Conservation (phyloP, 169 alveolate species). For the Plasmodium gallinaceum region DNA sequence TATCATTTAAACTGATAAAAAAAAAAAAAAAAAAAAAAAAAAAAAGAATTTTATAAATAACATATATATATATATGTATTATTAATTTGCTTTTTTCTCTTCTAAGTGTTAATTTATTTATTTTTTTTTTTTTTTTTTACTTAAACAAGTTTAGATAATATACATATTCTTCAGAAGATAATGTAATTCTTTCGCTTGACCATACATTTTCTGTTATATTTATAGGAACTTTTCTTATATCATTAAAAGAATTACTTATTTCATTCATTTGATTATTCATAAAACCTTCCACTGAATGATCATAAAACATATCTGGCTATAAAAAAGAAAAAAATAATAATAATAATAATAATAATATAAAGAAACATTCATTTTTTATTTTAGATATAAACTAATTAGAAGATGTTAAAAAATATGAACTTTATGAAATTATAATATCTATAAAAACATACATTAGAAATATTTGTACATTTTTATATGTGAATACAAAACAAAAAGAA, state of each 20-base stretch:
- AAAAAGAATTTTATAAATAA: not conserved
- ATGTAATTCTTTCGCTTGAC: conserved; percentile 57
- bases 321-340: not conserved
- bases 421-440: no score
- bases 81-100: not conserved
- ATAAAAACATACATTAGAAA: no score
- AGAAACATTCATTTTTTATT: no score
- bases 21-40: not conserved
- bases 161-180: conserved; percentile 44
- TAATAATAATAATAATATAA: no score
- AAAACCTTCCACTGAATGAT: not conserved
- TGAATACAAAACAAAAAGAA: no score
- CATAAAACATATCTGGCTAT: conserved; percentile 2
- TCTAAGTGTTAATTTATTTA: not conserved
- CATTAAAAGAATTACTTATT: conserved; percentile 43
- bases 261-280: not conserved
- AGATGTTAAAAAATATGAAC: not conserved
- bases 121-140: conserved; percentile 16
- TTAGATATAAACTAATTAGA: not conserved
- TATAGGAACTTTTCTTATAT: not conserved
- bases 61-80: not conserved
- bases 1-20: conserved; percentile 50
- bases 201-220: conserved; percentile 22
- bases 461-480: no score
- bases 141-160: conserved; percentile 51